These are phyloP conservation scores for Elongisporangium undulatum DNA, from an alignment of 352 stramenopile genomes.

Conservation along the genomic window DNA sequence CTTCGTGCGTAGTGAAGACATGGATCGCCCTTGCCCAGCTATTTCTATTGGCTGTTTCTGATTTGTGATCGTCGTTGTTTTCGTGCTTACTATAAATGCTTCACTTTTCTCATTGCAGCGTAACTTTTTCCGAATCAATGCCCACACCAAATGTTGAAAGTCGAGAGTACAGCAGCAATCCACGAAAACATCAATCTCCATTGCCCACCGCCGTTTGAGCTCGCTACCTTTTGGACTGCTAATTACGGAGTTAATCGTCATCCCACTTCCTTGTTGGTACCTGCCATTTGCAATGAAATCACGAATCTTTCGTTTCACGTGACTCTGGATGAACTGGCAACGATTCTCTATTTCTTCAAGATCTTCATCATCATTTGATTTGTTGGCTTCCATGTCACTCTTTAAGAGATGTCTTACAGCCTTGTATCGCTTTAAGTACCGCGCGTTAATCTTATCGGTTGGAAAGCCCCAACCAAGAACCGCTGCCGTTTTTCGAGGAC, in stretches of 20 bases:
- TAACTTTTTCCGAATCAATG: conserved; percentile 4
- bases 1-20: conserved; percentile 1
- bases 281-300: conserved; percentile 4
- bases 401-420: conserved; percentile 12
- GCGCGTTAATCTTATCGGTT: conserved; percentile 16
- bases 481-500: conserved; percentile 17
- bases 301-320: conserved; percentile 10
- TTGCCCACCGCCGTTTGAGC: not conserved
- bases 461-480: conserved; percentile 28
- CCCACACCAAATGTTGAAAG: conserved; percentile 15
- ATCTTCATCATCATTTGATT: conserved; percentile 10
- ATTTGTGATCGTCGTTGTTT: not conserved
- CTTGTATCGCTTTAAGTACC: conserved; percentile 32
- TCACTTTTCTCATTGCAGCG: not conserved
- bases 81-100: not conserved
- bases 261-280: not conserved
- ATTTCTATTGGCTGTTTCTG: too few species aligned
- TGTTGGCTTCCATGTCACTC: not conserved
- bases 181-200: conserved; percentile 13
- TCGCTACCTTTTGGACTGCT: not conserved
- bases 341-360: conserved; percentile 20
- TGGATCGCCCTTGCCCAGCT: not conserved
- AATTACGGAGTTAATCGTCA: not conserved
- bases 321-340: conserved; percentile 18
- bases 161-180: conserved; percentile 13